Evolutionary conservation across 169 alveolate genomes (phyloP), one percentile per base, ranked within the genome.

Genomic region (Eimeria sp.): DNA sequence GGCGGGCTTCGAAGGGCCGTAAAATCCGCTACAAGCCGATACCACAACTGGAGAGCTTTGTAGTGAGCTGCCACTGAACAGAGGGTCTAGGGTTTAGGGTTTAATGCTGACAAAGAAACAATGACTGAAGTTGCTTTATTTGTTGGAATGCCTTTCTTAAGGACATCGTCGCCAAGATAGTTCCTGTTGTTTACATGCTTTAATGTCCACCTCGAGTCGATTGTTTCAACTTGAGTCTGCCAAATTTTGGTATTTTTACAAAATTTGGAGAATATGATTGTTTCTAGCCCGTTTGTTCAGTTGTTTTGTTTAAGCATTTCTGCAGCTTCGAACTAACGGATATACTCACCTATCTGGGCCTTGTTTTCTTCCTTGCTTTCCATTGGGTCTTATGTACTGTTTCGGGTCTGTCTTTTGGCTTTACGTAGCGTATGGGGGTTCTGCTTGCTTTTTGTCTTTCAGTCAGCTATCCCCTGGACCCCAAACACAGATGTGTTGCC

Each of bases 1-100:
- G 98, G 30, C 90, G 98, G 71, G 98, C 98, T 27, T 97, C 98
- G 0, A 97, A 97, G 82, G 98, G 98, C 76, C 85, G 97, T n/a
- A 97, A 95, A 90, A 95, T 97, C 20, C 95, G 98, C 54, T 97
- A 97, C 76, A 95, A 95, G 77, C 97, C 97, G 62, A 97, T 97
- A 46, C 96, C 95, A 23, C 96, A 97, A 74, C 95, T 97, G 54
- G 97, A 95, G 71, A 95, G 91, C 72, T 95, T 97, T 71, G 88
- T 95, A 94, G 97, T 71, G 54, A 71, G 80, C 37, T 71, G 80
- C 25, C 23, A 40, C 77, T 89, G 49, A 56, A 56, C 14, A 56
- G 49, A 56, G 20, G 62, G 62, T 56, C 20, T 56, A 56, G 62
- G 62, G 62, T 56, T 56, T 56, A 56, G 62, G 62, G 62, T 56